Base-by-base conservation (phyloP, 305 asterid genomes). In the Euphrasia arctica region DNA sequence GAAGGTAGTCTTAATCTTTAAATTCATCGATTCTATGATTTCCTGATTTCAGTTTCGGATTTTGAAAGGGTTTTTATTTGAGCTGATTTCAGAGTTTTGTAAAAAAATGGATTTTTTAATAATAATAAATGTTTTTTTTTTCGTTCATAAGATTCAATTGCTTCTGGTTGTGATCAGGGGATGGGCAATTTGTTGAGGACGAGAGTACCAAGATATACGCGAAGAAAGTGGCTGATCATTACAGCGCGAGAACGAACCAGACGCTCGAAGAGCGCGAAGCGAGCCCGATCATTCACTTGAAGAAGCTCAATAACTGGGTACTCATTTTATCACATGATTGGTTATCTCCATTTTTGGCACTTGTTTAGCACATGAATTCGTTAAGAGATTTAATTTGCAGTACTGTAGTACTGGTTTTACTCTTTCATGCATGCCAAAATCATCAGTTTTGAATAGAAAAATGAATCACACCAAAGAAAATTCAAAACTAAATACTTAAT, bases 151-250 rank as follows among this genome's bases (percentile, higher is more conserved):
- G 42, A 52, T 60, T 61, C 7, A 58, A 60, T 55, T 55, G 71
- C 1, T 34, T 51, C 13, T 47, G 39, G 1, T 18, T 64, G 69
- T 73, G 64, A 39, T 39, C 63, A 85, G 93, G 90, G 31, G 94
- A 89, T 79, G 64, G 72, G 22, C 22, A 18, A 50, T 84, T 85
- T 70, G 64, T 84, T 43, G 96, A 79, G 81, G 95, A 93, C 71
- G 95, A 90, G 74, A 88, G 77, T 58, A 90, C 88, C 1, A 90
- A 85, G 79, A 61, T 76, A 36, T 75, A 76, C 76, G 95, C 95
- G 12, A 81, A 83, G 85, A 90, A 86, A 80, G 96, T 90, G 64
- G 99, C 97, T 64, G 97, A 90, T 68, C 97, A 93, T 83, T 93
- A 90, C 82, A 93, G 97, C 64, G 82, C 95, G 1, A 88, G 97